A percentile compares a stretch with the other conserved stretches of the same genome.
Evolutionary conservation across 257 asterid species (phyloP).

Genomic region (Handroanthus guayacan): DNA sequence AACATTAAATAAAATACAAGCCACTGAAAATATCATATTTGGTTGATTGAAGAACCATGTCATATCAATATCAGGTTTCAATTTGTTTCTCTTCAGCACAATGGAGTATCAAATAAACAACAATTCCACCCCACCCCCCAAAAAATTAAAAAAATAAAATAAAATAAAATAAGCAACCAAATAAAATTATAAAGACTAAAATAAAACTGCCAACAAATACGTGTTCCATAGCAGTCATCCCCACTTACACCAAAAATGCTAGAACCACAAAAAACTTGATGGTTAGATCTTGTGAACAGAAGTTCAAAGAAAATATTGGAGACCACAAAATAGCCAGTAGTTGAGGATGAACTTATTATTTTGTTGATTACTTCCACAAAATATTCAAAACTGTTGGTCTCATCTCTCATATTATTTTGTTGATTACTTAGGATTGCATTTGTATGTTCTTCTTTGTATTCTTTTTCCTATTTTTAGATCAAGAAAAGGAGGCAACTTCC

Average conservation of each 20-base stretch:
- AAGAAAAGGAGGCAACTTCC: no score
- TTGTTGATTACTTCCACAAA: no score
- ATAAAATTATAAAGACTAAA: background rate
- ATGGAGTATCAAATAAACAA: background rate
- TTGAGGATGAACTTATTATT: background rate
- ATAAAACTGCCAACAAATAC: background rate
- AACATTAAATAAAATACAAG: constrained; percentile 40
- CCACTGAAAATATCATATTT: background rate
- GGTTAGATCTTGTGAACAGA: background rate
- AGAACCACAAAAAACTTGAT: constrained; percentile 21
- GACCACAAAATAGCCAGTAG: background rate
- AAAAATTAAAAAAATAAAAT: no score
- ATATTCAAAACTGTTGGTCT: no score
- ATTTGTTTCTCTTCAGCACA: background rate
- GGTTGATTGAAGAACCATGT: constrained; percentile 8
- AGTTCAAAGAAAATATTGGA: constrained; percentile 10
- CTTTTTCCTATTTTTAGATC: no score
- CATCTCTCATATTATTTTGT: no score
- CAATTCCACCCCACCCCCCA: background rate
- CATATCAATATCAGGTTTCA: constrained; percentile 30
- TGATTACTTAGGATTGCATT: no score
- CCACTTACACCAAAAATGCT: constrained; percentile 12
- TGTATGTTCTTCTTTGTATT: no score
- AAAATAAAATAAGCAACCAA: no score
- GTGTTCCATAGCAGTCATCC: background rate